Evolutionary conservation across 2,329 filamentous ascomycete species (phyloP).

Genomic region (Alternaria ventricosa): DNA sequence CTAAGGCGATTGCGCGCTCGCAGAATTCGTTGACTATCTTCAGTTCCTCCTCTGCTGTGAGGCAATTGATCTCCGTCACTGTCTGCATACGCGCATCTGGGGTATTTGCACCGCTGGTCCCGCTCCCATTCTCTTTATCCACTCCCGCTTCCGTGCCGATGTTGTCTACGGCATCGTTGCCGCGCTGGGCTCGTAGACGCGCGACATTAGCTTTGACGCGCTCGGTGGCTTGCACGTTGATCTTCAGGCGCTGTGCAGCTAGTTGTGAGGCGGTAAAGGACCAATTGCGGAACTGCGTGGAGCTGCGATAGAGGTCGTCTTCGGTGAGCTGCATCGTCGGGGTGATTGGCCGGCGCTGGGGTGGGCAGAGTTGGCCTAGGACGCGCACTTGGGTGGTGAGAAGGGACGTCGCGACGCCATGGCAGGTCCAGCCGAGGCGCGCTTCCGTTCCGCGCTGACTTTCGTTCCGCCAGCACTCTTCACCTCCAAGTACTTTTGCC

Average conservation of each 20-base stretch:
- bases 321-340: slow-evolving; percentile 68
- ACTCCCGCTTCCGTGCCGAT: slow-evolving; percentile 34
- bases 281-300: slow-evolving; percentile 91
- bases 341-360: slow-evolving; percentile 10
- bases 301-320: slow-evolving; percentile 88
- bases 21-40: slow-evolving; percentile 82
- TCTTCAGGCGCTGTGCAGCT: slow-evolving; percentile 73
- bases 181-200: slow-evolving; percentile 52
- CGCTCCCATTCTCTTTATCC: slow-evolving; percentile 43
- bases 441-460: background rate
- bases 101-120: slow-evolving; percentile 37
- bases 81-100: slow-evolving; percentile 24
- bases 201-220: slow-evolving; percentile 66
- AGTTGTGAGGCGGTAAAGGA: slow-evolving; percentile 82
- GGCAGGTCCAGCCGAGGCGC: slow-evolving; percentile 28
- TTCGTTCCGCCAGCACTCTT: background rate
- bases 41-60: slow-evolving; percentile 83
- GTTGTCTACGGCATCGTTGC: slow-evolving; percentile 38
- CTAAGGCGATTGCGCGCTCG: slow-evolving; percentile 62
- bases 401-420: slow-evolving; percentile 2
- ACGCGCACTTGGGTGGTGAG: background rate
- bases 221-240: slow-evolving; percentile 79
- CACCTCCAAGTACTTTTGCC: background rate
- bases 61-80: slow-evolving; percentile 69
- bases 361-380: background rate